A percentile compares a stretch with the other conserved stretches of the same genome.
Evolutionary conservation across 1,139 yeast genomes (phyloP).

Genomic region (Hyphopichia pseudoburtonii): DNA sequence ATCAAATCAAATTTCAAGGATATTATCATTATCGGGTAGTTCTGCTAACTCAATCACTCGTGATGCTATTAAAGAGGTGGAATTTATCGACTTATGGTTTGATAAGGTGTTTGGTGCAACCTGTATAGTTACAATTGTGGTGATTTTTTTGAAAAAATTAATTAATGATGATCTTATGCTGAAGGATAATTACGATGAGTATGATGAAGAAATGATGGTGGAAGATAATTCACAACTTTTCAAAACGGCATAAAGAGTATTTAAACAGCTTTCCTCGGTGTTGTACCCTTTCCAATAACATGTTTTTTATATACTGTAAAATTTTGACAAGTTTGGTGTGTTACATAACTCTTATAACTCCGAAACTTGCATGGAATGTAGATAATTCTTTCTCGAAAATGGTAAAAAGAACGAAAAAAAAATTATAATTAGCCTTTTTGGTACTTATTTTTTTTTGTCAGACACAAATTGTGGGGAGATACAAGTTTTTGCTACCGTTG

Average conservation of each 20-base stretch:
- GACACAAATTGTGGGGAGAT: no score
- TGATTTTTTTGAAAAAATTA: conserved; percentile 30
- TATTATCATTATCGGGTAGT: conserved; percentile 41
- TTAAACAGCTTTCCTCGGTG: no score
- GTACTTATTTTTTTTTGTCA: no score
- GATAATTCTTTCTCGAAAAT: no score
- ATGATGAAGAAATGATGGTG: conserved; percentile 35
- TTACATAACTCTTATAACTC: no score
- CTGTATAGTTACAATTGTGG: conserved; percentile 51
- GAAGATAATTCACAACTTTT: conserved; percentile 16
- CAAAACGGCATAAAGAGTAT: conserved; percentile 6
- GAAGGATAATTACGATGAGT: conserved; percentile 14
- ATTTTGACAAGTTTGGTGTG: no score
- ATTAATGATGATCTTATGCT: conserved; percentile 16
- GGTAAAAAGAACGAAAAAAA: no score
- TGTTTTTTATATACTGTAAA: no score
- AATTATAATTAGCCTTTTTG: no score
- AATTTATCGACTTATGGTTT: conserved; percentile 75
- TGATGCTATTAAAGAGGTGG: conserved; percentile 41
- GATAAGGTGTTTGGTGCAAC: conserved; percentile 69
- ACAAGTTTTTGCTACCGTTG: no score
- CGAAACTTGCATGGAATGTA: no score
- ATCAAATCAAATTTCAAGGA: conserved; percentile 48
- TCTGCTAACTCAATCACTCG: conserved; percentile 18
- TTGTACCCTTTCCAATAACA: no score